Evolutionary conservation across 305 asterid species (phyloP), one percentile per base, ranked within the genome.

Genomic region (Stenogyne calaminthoides): DNA sequence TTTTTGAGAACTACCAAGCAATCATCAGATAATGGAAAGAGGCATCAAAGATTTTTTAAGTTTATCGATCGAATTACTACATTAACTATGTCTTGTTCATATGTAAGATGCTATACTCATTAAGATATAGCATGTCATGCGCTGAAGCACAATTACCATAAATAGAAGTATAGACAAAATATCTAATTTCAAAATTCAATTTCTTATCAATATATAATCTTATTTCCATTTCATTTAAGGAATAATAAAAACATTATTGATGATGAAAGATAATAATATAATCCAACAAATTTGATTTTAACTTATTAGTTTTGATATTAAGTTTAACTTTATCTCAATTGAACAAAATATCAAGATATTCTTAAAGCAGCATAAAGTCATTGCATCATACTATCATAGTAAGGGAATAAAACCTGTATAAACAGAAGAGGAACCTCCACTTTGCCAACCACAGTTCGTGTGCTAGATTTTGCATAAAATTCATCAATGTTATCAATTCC

Each of bases 381-480:
- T 55, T 69, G 58, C 52, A 67, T 52, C 39, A n/a, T n/a, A n/a
- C n/a, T n/a, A n/a, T n/a, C n/a, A 63, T 36, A 64, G 67, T 42
- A 75, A 78, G 79, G 57, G 58, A 66, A 75, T 18, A 65, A 42
- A 44, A 95, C 99, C 99, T 95, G 99, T 70, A 95, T 86, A 75
- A 91, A 95, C 71, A 95, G 95, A 83, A 89, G 88, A 72, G 99
- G 99, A 80, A 95, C 84, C 88, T 88, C 89, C 86, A 95, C 92
- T 76, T 84, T 84, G 73, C 89, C 89, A 63, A 92, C 84, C 78
- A 88, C 81, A 79, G 85, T 84, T 63, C 90, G 80, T 25, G 98
- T 88, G 82, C 99, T 89, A 80, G 91, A 91, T 77, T 87, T 84
- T 51, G 84, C 92, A 85, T 95, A 95, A 73, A 92, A 95, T 64